Conservation (phyloP, 1,284 basidiomycete species). For the Coniferiporia weirii region DNA sequence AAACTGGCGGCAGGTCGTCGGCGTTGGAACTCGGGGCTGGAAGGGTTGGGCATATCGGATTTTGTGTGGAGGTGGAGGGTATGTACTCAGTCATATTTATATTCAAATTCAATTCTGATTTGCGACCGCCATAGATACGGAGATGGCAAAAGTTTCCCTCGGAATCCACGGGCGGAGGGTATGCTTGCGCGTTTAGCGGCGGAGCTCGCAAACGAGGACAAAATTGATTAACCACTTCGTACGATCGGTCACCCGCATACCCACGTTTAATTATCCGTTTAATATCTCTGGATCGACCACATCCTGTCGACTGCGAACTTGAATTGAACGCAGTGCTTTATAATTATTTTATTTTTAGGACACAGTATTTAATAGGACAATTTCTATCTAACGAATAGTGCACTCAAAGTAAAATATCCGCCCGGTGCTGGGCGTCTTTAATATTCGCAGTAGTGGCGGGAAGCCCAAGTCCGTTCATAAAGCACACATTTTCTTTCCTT, state of each 20-base stretch:
- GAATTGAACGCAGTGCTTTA: no score
- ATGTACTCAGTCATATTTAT: slow-evolving; percentile 24
- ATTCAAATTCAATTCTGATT: slow-evolving; percentile 10
- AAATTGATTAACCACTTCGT: slow-evolving; percentile 20
- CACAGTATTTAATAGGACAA: no score
- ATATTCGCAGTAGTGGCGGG: no score
- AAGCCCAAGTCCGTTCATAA: no score
- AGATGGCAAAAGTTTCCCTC: slow-evolving; percentile 60
- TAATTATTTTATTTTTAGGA: no score
- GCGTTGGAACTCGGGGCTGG: slow-evolving; percentile 38
- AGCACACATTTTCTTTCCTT: no score
- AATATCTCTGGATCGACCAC: neutral
- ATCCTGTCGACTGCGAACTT: no score
- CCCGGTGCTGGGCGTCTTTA: no score
- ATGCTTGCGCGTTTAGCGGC: slow-evolving; percentile 56
- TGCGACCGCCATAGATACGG: slow-evolving; percentile 42
- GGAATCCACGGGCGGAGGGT: slow-evolving; percentile 59
- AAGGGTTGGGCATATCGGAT: slow-evolving; percentile 47
- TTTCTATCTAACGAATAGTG: no score
- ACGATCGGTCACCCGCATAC: neutral
- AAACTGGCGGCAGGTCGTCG: slow-evolving; percentile 68
- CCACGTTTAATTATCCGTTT: neutral
- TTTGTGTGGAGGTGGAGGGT: slow-evolving; percentile 59
- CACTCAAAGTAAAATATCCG: no score
- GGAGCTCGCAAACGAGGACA: slow-evolving; percentile 52